A percentile compares a stretch with the other conserved stretches of the same genome.
phyloP scores from a whole-genome alignment of 345 rosid species.

The Aegle marmelos region DNA sequence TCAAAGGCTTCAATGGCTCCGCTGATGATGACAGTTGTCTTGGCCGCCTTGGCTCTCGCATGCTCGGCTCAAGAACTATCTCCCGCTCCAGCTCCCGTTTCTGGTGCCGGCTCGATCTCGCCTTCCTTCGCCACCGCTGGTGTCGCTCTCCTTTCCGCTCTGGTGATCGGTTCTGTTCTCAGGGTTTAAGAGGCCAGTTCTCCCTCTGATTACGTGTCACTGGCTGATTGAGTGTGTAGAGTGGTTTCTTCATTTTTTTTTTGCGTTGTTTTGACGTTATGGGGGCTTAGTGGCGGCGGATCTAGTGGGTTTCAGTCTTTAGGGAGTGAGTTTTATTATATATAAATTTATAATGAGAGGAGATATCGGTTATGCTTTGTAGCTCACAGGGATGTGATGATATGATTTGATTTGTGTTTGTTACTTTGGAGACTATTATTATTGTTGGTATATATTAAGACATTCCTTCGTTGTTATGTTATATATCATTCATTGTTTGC shows the following conservation, averaged over 20 bases:
- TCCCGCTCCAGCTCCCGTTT: slow-evolving; percentile 55
- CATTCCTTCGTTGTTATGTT: neutral
- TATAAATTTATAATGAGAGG: neutral
- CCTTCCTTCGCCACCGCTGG: slow-evolving; percentile 39
- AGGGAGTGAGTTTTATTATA: slow-evolving; percentile 4
- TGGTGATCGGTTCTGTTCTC: slow-evolving; percentile 44
- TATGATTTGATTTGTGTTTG: neutral
- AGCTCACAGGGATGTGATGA: neutral
- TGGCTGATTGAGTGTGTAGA: neutral
- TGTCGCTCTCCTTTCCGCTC: slow-evolving; percentile 35
- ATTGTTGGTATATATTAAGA: neutral
- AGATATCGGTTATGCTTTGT: neutral
- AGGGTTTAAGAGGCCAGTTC: slow-evolving; percentile 39
- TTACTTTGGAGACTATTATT: neutral
- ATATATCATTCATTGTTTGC: neutral
- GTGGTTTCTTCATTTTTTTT: neutral
- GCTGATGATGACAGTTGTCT: slow-evolving; percentile 25
- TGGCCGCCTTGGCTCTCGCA: slow-evolving; percentile 33
- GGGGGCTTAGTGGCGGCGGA: neutral
- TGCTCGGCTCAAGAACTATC: slow-evolving; percentile 43
- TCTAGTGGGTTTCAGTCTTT: neutral
- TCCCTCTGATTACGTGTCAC: neutral
- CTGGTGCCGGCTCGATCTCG: slow-evolving; percentile 45
- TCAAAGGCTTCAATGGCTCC: slow-evolving; percentile 30
- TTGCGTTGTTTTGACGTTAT: neutral